phyloP scores from a whole-genome alignment of 306 rosid genomes.

The Fragaria vesca region DNA sequence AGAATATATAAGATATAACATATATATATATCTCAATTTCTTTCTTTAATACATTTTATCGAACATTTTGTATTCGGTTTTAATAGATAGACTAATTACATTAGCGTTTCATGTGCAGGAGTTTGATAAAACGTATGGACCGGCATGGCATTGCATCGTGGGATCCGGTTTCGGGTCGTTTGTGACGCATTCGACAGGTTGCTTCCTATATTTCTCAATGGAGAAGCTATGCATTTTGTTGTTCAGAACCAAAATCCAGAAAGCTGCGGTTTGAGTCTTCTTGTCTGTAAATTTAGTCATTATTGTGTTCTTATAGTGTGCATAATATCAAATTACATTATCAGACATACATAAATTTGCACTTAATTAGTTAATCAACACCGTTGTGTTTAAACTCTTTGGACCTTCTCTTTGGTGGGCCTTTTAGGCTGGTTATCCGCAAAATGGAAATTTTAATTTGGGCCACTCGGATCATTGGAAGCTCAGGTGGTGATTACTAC shows the following conservation, averaged over 20 bases:
- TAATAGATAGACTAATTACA: neutral
- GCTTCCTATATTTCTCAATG: constrained; percentile 88
- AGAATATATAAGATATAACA: neutral
- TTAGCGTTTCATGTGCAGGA: constrained; percentile 47
- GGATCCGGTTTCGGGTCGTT: constrained; percentile 96
- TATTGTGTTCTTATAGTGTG: constrained; percentile 3
- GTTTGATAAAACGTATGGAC: constrained; percentile 89
- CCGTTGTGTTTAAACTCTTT: neutral
- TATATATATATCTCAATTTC: neutral
- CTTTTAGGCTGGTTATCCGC: neutral
- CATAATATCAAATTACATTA: constrained; percentile 5
- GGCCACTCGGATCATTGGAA: neutral
- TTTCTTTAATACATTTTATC: neutral
- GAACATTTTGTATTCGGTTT: neutral
- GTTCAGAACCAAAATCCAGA: constrained; percentile 79
- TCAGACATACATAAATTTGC: neutral
- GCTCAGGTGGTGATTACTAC: neutral
- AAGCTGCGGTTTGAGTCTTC: constrained; percentile 43
- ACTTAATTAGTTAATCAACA: neutral
- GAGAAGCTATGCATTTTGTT: constrained; percentile 73
- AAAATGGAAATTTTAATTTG: too few species aligned
- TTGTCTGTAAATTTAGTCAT: neutral
- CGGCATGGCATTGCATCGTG: constrained; percentile 98
- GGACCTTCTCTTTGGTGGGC: neutral
- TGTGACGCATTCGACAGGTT: constrained; percentile 91